Base-by-base conservation (phyloP, 139 green algal species). In the Chlamydomonas applanata region DNA sequence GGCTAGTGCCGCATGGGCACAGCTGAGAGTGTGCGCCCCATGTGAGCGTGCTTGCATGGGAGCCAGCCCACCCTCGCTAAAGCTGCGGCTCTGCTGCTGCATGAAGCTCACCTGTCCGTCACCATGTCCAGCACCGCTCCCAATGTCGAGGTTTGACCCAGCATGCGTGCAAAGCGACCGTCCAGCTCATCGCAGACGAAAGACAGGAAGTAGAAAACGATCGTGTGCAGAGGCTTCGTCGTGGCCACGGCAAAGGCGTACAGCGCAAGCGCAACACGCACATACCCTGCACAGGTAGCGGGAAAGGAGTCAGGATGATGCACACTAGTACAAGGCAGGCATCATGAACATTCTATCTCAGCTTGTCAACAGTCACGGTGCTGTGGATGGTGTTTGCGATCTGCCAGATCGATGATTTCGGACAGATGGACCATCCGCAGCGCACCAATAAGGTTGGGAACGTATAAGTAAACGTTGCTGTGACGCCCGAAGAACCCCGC, bases 71-170 rank as follows among this genome's bases (percentile, higher is more conserved):
- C n/a, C n/a, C n/a, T n/a, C n/a, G n/a, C n/a, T n/a, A n/a, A n/a
- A n/a, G n/a, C n/a, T n/a, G n/a, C n/a, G 19, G 59, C 59, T 32
- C 59, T 19, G 16, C n/a, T n/a, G n/a, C n/a, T 65, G 25, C 20
- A n/a, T 45, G n/a, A 27, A n/a, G 44, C 61, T 27, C 35, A 86
- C 86, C 91, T 90, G 86, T 98, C 94, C 1, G 94, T 99, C 2
- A 98, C 95, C 95, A 99, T 99, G 77, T 99, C 95, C 1, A 99
- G 80, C 24, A 99, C 93, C 0, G 88, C 87, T 0, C 95, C 95
- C 9, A 99, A 80, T 3, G 86, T 97, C 22, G 89, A 95, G 0
- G 82, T 91, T 68, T 98, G 94, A 64, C 90, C 80, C 9, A 97
- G 85, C 71, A 85, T 82, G 34, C 94, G 79, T 0, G 95, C 95